Evolutionary conservation across 2,329 filamentous ascomycete species (phyloP), one percentile per base, ranked within the genome.

Genomic region (Rhinocladiella similis): DNA sequence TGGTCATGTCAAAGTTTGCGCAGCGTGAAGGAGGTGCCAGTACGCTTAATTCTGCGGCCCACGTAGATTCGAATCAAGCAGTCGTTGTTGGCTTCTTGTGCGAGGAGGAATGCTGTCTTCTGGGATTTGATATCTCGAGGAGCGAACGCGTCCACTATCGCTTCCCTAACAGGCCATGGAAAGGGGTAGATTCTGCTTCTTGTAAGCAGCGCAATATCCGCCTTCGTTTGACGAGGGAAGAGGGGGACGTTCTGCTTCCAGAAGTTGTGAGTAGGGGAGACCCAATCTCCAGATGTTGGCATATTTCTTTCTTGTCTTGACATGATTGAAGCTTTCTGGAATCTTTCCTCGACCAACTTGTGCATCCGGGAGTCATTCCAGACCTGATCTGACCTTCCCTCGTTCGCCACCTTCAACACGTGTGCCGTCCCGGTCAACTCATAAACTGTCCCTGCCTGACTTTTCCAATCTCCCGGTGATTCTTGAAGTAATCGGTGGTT

Each of bases 61-160:
- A 83, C 66, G 47, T 82, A 83, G 0, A 74, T 71, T 1, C 80
- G 74, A 10, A 81, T 65, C 0, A 84, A 67, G 47, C 80, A 83
- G 54, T 79, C 75, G n/a, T 72, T 60, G 47, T 79, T 74, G 3
- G 65, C 66, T 1, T 59, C 50, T 12, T 56, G n/a, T 5, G 22
- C 7, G 12, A 56, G 18, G 25, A 46, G 7, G 14, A 20, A 22
- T 48, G 47, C 16, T 33, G 20, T 19, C 16, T 25, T 46, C 50
- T 50, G 3, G 45, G 22, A n/a, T n/a, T 14, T 38, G 13, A n/a
- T 25, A 9, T 25, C 22, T 25, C 22, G 13, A 22, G 47, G 53
- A n/a, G 46, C 53, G 27, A 50, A 55, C 20, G 19, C 45, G 25
- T 56, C 47, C 14, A 51, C 47, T 13, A 56, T 4, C 16, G 25